phyloP scores from a whole-genome alignment of 352 stramenopile genomes.

The Pythium insidiosum region DNA sequence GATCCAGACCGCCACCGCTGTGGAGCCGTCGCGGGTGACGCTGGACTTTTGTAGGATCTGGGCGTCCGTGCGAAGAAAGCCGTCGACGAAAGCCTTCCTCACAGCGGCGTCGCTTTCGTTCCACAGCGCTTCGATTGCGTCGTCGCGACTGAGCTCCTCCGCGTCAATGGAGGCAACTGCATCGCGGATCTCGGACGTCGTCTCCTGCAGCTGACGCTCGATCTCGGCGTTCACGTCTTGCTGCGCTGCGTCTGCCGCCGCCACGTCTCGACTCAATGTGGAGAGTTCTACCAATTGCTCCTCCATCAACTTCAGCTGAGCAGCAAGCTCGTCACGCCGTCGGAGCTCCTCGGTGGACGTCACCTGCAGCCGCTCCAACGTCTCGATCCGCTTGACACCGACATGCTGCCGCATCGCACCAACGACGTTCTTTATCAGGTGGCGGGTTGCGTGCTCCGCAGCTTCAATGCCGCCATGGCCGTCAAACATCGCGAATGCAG shows the following conservation, averaged over 20 bases:
- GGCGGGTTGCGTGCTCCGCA: slow-evolving; percentile 27
- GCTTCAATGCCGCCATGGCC: slow-evolving; percentile 48
- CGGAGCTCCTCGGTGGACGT: background rate
- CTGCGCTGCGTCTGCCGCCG: too few species aligned
- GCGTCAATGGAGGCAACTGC: too few species aligned
- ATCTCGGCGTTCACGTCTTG: too few species aligned
- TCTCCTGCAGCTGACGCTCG: too few species aligned
- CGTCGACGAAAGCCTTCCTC: slow-evolving; percentile 22
- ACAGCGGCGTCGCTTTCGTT: slow-evolving; percentile 21
- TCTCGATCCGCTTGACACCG: slow-evolving; percentile 11
- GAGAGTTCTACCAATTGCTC: too few species aligned
- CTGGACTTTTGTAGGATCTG: slow-evolving; percentile 36
- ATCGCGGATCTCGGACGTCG: too few species aligned
- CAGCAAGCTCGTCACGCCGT: background rate
- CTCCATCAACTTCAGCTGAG: background rate
- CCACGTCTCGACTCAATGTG: too few species aligned
- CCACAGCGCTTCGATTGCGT: too few species aligned
- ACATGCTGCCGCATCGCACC: slow-evolving; percentile 22
- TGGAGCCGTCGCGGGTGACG: slow-evolving; percentile 34
- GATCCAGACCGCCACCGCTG: slow-evolving; percentile 45
- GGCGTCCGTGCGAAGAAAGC: slow-evolving; percentile 31
- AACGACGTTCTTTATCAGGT: slow-evolving; percentile 31
- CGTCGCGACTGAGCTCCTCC: too few species aligned
- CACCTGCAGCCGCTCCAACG: slow-evolving; percentile 15
- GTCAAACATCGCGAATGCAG: slow-evolving; percentile 53